These are phyloP conservation scores for Pseudophaeomoniella oleicola DNA, from an alignment of 2,329 filamentous ascomycete species.

Conservation along the genomic window DNA sequence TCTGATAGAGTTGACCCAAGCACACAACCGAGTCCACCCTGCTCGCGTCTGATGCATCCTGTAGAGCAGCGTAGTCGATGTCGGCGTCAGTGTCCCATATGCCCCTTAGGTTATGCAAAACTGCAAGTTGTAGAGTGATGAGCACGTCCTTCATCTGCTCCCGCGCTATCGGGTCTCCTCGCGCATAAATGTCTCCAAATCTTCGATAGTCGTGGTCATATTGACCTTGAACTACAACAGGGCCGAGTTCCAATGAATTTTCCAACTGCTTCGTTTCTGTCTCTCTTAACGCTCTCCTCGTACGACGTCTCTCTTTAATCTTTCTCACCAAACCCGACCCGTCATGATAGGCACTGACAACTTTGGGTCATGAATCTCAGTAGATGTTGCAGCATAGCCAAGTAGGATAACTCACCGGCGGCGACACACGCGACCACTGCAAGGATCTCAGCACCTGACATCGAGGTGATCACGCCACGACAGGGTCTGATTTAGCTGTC, in stretches of 20 bases:
- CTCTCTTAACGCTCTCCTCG: constrained; percentile 9
- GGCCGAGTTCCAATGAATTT: constrained; percentile 19
- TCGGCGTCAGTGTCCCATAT: constrained; percentile 16
- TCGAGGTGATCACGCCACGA: not conserved
- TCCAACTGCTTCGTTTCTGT: constrained; percentile 16
- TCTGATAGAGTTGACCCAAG: constrained; percentile 20
- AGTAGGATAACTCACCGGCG: not conserved
- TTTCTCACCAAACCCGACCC: constrained; percentile 15
- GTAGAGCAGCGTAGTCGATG: constrained; percentile 17
- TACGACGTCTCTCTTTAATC: constrained; percentile 13
- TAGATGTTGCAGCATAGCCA: too few species aligned
- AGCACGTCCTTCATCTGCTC: constrained; percentile 25
- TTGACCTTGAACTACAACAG: constrained; percentile 19
- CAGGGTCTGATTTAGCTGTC: too few species aligned
- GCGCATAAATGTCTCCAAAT: constrained; percentile 19
- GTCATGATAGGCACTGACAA: constrained; percentile 18
- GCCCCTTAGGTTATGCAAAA: constrained; percentile 19
- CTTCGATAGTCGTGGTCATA: constrained; percentile 19
- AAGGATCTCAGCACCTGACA: not conserved
- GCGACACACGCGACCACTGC: not conserved
- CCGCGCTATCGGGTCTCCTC: constrained; percentile 21
- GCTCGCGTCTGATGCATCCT: constrained; percentile 20
- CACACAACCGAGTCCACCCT: constrained; percentile 20
- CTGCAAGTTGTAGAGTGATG: constrained; percentile 19
- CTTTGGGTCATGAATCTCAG: constrained; percentile 8